Conservation (phyloP, 2,329 filamentous ascomycete genomes). For the Bimuria novae-zelandiae region DNA sequence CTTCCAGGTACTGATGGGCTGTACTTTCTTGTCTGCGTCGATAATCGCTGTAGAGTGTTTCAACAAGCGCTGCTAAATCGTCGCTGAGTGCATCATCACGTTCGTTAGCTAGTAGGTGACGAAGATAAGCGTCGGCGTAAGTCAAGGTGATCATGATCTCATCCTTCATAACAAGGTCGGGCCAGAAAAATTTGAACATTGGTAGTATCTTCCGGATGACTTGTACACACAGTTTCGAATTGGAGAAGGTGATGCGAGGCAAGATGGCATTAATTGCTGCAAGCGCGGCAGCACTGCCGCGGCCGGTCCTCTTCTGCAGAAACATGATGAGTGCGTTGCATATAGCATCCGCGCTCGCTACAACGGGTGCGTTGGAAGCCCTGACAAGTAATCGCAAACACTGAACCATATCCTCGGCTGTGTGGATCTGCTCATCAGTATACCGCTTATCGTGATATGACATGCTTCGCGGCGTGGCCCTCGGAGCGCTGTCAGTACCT, state of each 20-base stretch:
- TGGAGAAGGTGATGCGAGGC: constrained; percentile 68
- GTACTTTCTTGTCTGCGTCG: constrained; percentile 65
- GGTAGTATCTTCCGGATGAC: constrained; percentile 68
- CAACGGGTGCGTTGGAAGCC: constrained; percentile 69
- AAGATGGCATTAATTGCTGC: constrained; percentile 75
- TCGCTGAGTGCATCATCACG: constrained; percentile 34
- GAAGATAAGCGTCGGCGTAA: constrained; percentile 55
- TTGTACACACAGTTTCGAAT: constrained; percentile 64
- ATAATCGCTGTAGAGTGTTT: constrained; percentile 80
- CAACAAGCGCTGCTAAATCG: constrained; percentile 66
- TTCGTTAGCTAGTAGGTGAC: constrained; percentile 32
- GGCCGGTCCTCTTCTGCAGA: constrained; percentile 64
- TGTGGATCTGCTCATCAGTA: constrained; percentile 27
- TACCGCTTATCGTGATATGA: constrained; percentile 23
- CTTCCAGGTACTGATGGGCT: constrained; percentile 59
- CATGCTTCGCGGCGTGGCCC: constrained; percentile 30
- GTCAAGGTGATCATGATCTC: constrained; percentile 75
- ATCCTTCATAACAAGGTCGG: constrained; percentile 65
- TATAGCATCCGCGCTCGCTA: constrained; percentile 60
- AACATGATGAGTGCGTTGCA: constrained; percentile 63
- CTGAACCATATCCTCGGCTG: constrained; percentile 55
- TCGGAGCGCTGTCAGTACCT: constrained; percentile 27
- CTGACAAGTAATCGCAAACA: constrained; percentile 68
- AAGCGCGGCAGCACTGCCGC: constrained; percentile 74
- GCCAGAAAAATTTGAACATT: constrained; percentile 77